Evolutionary conservation across 1,139 yeast genomes (phyloP).

Genomic region (Tardiomyces digboiensis): DNA sequence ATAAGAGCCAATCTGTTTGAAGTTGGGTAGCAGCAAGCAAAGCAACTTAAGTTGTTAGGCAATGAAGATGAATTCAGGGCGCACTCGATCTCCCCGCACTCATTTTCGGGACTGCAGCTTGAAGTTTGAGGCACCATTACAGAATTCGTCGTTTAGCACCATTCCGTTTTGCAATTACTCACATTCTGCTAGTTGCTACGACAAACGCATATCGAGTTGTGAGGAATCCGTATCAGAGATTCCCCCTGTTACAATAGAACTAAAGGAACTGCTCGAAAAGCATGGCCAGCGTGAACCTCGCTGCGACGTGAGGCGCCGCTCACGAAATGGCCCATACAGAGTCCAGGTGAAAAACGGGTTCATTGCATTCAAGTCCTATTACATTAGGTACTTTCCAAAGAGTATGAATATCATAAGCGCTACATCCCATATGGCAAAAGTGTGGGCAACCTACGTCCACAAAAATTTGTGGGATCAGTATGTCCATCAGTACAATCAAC

Average conservation of each 20-base stretch:
- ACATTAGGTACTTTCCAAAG: conserved; percentile 1
- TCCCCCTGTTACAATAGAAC: background rate
- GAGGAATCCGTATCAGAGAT: background rate
- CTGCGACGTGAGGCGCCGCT: too few species aligned
- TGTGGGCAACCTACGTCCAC: conserved; percentile 7
- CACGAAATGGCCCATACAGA: too few species aligned
- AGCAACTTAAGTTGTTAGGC: too few species aligned
- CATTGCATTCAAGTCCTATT: conserved; percentile 8
- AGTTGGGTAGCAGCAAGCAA: too few species aligned
- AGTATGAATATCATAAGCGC: conserved; percentile 1
- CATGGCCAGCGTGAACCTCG: too few species aligned
- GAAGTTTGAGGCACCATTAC: too few species aligned
- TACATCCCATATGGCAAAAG: conserved; percentile 4
- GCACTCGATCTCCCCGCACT: too few species aligned
- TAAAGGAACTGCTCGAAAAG: background rate
- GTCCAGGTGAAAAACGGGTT: conserved; percentile 4
- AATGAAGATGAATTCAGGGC: too few species aligned
- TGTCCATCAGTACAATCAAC: conserved; percentile 4
- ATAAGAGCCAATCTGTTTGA: too few species aligned
- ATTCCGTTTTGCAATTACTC: background rate
- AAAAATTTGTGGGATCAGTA: conserved; percentile 8
- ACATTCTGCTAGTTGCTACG: background rate
- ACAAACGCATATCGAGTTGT: background rate
- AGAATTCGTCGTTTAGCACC: too few species aligned
- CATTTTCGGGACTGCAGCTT: too few species aligned